Evolutionary conservation across 1,139 yeast species (phyloP).

Genomic region (Nadsonia commutata): DNA sequence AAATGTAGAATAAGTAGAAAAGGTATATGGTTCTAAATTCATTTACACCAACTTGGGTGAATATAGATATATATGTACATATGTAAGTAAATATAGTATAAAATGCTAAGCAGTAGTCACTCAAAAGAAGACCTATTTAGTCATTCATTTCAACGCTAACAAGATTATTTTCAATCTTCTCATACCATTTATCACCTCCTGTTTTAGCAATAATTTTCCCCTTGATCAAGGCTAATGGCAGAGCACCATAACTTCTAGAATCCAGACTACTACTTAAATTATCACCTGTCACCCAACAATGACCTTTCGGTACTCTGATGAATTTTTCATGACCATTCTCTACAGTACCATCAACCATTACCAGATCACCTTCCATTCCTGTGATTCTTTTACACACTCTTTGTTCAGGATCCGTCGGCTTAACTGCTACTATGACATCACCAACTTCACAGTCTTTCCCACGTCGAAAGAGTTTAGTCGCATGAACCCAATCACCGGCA

Average conservation of each 20-base stretch:
- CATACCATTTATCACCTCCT: neutral
- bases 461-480: conserved; percentile 42
- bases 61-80: too few relatives aligned
- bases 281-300: conserved; percentile 96
- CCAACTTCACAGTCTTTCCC: conserved; percentile 61
- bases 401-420: conserved; percentile 80
- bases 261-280: conserved; percentile 81
- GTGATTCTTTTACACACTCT: conserved; percentile 85
- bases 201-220: conserved; percentile 63
- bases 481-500: conserved; percentile 66
- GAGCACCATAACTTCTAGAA: conserved; percentile 72
- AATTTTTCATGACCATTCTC: conserved; percentile 30
- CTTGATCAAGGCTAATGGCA: conserved; percentile 76
- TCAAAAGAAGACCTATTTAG: too few relatives aligned
- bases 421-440: conserved; percentile 73
- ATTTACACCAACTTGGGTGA: too few relatives aligned
- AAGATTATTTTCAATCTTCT: neutral
- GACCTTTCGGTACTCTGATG: conserved; percentile 51
- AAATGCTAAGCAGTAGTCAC: too few relatives aligned
- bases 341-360: conserved; percentile 54
- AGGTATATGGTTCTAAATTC: too few relatives aligned
- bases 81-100: too few relatives aligned
- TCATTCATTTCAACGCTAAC: too few relatives aligned
- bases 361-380: conserved; percentile 90
- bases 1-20: too few relatives aligned